Evolutionary conservation across 345 rosid genomes (phyloP), one percentile per base, ranked within the genome.

Genomic region (Brassica rapa): DNA sequence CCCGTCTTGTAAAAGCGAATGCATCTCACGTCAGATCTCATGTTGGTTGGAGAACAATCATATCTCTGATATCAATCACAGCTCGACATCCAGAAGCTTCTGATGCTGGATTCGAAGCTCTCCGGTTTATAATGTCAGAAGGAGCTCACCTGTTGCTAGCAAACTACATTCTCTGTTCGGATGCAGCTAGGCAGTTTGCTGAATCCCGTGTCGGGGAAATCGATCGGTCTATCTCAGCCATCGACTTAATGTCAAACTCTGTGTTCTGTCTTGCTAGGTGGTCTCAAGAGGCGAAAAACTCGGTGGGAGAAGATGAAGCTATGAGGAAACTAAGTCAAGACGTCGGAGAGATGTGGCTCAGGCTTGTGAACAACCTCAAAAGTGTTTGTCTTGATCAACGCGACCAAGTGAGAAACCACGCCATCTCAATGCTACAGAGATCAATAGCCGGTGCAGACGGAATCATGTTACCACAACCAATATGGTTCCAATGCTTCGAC

Each of bases 71-170:
- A 25, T 89, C 87, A 43, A 88, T 86, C 78, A 85, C 93, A 19
- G 93, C 96, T 66, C 86, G 88, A 27, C 96, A 91, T 82, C 96
- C 93, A 66, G 91, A 91, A 84, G 93, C 96, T 23, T 88, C 93
- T 27, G 88, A 86, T 67, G 77, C 86, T 7, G 96, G 96, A 59
- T 91, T 89, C 10, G 89, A 88, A 67, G 82, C 90, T 8, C 83
- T 91, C 5, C 59, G 79, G 60, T 91, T 89, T 77, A 86, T 88
- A 56, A 91, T 91, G 93, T 80, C 83, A 12, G 91, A 89, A 16
- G 96, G 90, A 30, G 85, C 86, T 15, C 86, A 89, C 75, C 67
- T 89, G 62, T 79, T 86, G 71, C 91, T 93, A 19, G 79, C 91
- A 35, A 91, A 91, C 83, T 91, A 81, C 64, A 71, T 83, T 75